Evolutionary conservation across 345 rosid species (phyloP), one percentile per base, ranked within the genome.

Genomic region (Toxicodendron radicans): DNA sequence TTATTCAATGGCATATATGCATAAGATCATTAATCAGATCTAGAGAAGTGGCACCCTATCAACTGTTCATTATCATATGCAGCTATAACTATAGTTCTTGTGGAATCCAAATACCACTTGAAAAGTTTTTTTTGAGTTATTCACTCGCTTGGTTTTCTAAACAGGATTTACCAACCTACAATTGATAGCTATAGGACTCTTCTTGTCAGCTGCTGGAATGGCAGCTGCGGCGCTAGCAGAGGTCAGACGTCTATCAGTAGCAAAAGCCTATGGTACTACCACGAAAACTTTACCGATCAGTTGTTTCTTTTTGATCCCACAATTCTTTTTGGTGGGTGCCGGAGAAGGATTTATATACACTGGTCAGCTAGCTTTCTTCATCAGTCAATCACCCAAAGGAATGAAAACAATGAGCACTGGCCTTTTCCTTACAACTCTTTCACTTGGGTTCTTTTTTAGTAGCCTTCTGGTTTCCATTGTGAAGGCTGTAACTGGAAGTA

Each of bases 321-420:
- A 90, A 59, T 88, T 85, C 82, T 81, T 90, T 83, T 72, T 90
- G 64, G 89, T 90, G 32, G 92, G 95, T 27, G 51, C 91, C 5
- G 95, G 88, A 16, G 92, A 88, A 79, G 90, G 85, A 14, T 88
- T 88, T 73, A 88, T 86, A 33, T 88, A 88, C 85, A 84, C 90
- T 1, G 92, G 95, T 33, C 91, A 88, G 67, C 95, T 90, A 24
- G 95, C 85, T 68, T 88, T 90, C 83, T 90, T 90, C 86, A 85
- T 88, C 18, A 85, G 89, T 11, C 89, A 87, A 65, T 87, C 90
- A 0, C 95, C 92, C 1, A 85, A 87, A 63, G 89, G 89, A 53
- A 85, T 88, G 92, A 90, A 90, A 79, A 81, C 92, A 41, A 85
- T 90, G 89, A 88, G 92, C 81, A 88, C 92, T 1, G 89, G 92